Conservation (phyloP, 1,139 yeast genomes). For the Yamadazyma taylorii region DNA sequence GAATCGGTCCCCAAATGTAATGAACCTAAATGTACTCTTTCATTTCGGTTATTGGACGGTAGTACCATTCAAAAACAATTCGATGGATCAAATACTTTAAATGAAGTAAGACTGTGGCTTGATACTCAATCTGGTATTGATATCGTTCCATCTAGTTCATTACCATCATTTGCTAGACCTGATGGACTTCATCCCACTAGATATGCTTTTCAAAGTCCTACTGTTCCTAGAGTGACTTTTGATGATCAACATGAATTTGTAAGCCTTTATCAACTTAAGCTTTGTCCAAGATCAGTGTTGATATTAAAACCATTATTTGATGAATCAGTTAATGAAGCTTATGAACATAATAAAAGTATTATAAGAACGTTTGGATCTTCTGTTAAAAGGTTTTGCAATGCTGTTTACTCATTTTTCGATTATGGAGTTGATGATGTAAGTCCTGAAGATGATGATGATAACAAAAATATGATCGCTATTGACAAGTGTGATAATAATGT, state of each 20-base stretch:
- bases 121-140: slow-evolving; percentile 48
- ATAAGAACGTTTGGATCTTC: slow-evolving; percentile 13
- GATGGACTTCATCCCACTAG: slow-evolving; percentile 33
- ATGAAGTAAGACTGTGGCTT: slow-evolving; percentile 63
- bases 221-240: slow-evolving; percentile 36
- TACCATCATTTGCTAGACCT: slow-evolving; percentile 41
- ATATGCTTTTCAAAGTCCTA: slow-evolving; percentile 41
- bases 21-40: slow-evolving; percentile 51
- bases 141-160: slow-evolving; percentile 24
- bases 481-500: background rate
- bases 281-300: slow-evolving; percentile 67
- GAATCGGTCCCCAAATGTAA: too few relatives aligned
- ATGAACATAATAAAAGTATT: slow-evolving; percentile 19
- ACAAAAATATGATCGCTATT: background rate
- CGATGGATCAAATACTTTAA: slow-evolving; percentile 39
- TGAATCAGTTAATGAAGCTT: slow-evolving; percentile 21
- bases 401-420: slow-evolving; percentile 44
- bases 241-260: slow-evolving; percentile 54
- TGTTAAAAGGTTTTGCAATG: slow-evolving; percentile 26
- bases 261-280: slow-evolving; percentile 46
- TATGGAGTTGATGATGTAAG: slow-evolving; percentile 32
- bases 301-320: slow-evolving; percentile 57
- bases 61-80: slow-evolving; percentile 47
- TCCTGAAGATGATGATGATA: slow-evolving; percentile 5
- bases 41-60: slow-evolving; percentile 59